phyloP scores from a whole-genome alignment of 306 rosid species.

The Cucurbita moschata region DNA sequence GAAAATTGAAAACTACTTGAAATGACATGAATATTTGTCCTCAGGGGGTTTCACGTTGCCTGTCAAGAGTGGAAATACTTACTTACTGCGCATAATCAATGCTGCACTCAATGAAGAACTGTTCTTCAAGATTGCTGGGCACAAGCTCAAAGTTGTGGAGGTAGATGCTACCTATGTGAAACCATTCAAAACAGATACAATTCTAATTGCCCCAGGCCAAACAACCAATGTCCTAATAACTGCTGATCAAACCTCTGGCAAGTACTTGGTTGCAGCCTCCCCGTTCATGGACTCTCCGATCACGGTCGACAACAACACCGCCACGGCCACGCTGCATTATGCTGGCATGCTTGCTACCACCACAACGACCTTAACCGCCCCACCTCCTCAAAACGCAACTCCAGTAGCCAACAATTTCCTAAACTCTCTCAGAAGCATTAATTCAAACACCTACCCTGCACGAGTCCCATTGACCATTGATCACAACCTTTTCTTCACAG shows the following conservation, averaged over 20 bases:
- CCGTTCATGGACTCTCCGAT: conserved; percentile 71
- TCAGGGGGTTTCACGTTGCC: conserved; percentile 43
- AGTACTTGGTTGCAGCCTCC: conserved; percentile 49
- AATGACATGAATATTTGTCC: neutral
- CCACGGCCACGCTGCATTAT: conserved; percentile 55
- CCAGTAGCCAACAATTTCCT: conserved; percentile 38
- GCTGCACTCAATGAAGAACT: conserved; percentile 98
- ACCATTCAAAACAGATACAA: conserved; percentile 57
- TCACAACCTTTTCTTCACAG: conserved; percentile 49
- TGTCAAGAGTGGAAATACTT: conserved; percentile 49
- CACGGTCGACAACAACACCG: conserved; percentile 47
- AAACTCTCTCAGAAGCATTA: conserved; percentile 43
- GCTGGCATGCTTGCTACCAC: conserved; percentile 31
- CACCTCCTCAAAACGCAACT: conserved; percentile 73
- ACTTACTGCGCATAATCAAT: conserved; percentile 58
- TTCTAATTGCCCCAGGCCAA: conserved; percentile 76
- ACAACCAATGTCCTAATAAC: conserved; percentile 62
- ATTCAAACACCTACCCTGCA: conserved; percentile 56
- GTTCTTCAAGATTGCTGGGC: conserved; percentile 87
- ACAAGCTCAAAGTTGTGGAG: conserved; percentile 57
- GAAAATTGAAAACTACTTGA: neutral
- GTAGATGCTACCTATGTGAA: conserved; percentile 75
- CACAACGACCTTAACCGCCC: conserved; percentile 32
- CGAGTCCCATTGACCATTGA: conserved; percentile 43
- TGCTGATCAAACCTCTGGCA: conserved; percentile 47